Evolutionary conservation across 805 yeast genomes (phyloP).

Genomic region (Metschnikowia colocasiae): DNA sequence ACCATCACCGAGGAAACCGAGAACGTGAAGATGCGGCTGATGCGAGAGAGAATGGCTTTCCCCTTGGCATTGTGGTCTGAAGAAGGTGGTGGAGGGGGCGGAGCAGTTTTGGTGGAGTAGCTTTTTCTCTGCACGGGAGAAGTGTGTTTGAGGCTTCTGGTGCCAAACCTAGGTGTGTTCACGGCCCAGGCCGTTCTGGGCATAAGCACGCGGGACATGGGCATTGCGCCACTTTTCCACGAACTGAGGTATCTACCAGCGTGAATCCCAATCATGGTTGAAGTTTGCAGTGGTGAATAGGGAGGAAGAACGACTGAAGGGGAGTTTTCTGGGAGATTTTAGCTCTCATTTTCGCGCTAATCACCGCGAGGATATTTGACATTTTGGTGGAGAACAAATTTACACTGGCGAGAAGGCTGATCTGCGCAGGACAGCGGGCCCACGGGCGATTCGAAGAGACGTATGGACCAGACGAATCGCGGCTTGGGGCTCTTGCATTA

Average conservation of each 20-base stretch:
- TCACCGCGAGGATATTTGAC: background rate
- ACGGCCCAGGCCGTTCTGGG: background rate
- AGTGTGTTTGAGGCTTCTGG: background rate
- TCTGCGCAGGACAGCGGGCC: no score
- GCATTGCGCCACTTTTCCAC: background rate
- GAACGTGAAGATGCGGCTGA: slow-evolving; percentile 59
- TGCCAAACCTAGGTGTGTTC: background rate
- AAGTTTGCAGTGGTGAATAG: background rate
- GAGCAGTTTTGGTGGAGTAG: slow-evolving; percentile 22
- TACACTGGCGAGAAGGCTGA: no score
- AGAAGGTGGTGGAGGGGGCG: slow-evolving; percentile 39
- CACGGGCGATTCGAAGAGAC: no score
- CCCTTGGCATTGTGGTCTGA: slow-evolving; percentile 40
- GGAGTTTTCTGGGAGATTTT: background rate
- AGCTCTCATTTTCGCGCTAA: background rate
- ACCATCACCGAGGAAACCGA: slow-evolving; percentile 59
- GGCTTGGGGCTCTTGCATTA: no score
- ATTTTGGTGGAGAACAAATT: no score
- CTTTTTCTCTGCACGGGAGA: background rate
- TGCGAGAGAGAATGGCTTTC: slow-evolving; percentile 39
- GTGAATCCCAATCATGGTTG: slow-evolving; percentile 1
- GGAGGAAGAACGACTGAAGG: background rate
- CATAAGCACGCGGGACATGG: background rate
- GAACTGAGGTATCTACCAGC: background rate
- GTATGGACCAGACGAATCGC: no score